Percentiles rank a stretch among this genome's conserved stretches.
These are phyloP conservation scores for Endocarpon pusillum DNA, from an alignment of 495 filamentous ascomycete genomes.

Conservation along the genomic window DNA sequence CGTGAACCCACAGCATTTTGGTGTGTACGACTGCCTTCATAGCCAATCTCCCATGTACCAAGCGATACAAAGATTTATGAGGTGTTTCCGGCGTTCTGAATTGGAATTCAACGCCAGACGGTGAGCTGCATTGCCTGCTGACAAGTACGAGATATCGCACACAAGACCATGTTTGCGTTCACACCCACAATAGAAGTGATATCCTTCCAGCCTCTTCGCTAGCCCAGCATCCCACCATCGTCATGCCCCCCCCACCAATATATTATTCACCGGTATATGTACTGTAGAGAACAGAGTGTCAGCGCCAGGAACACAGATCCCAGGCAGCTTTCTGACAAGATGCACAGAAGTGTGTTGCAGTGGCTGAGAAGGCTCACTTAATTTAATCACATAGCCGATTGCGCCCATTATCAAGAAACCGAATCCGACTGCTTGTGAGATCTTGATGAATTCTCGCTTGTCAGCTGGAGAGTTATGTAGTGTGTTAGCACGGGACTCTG, in stretches of 20 bases:
- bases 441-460: constrained; percentile 78
- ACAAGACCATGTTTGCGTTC: no score
- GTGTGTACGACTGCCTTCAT: no score
- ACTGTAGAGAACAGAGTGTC: constrained; percentile 23
- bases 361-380: constrained; percentile 41
- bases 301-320: background rate
- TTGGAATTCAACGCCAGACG: no score
- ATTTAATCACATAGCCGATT: constrained; percentile 87
- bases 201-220: no score
- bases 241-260: constrained; percentile 56
- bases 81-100: no score
- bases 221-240: no score
- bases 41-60: no score
- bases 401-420: constrained; percentile 68
- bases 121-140: no score
- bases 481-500: background rate
- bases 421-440: constrained; percentile 87
- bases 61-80: no score
- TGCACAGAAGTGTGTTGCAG: background rate
- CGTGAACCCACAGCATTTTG: no score
- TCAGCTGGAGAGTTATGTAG: constrained; percentile 38
- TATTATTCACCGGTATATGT: constrained; percentile 74
- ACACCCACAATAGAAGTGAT: no score
- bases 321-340: background rate
- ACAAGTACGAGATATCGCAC: no score